These are phyloP conservation scores for Sporisorium scitamineum DNA, from an alignment of 1,284 basidiomycete genomes.

Conservation along the genomic window DNA sequence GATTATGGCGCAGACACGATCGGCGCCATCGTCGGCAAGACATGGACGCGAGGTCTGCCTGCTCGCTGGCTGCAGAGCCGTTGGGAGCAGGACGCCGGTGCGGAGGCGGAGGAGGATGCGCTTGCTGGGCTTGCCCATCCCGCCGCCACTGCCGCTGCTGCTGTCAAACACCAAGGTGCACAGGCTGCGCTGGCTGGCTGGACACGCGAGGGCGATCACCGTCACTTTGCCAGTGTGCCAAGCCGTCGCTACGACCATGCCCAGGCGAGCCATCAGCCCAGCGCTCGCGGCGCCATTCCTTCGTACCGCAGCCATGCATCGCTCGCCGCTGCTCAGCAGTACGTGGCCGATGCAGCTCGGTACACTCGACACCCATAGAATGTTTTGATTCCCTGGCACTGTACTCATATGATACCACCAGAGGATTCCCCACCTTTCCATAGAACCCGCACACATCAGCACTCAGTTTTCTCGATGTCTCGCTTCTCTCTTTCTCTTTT, in stretches of 20 bases:
- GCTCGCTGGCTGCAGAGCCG: slow-evolving; percentile 38
- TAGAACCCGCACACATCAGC: slow-evolving; percentile 1
- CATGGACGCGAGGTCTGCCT: slow-evolving; percentile 22
- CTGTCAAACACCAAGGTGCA: slow-evolving; percentile 14
- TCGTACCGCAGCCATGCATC: slow-evolving; percentile 28
- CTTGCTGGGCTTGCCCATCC: slow-evolving; percentile 15
- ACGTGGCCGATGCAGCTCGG: slow-evolving; percentile 16
- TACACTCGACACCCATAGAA: slow-evolving; percentile 18
- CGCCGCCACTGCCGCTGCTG: background rate
- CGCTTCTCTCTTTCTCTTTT: background rate
- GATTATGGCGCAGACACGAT: slow-evolving; percentile 19
- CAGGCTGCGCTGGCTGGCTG: slow-evolving; percentile 8
- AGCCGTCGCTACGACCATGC: slow-evolving; percentile 5
- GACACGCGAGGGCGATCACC: background rate
- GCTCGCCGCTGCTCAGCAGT: slow-evolving; percentile 24
- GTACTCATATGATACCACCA: slow-evolving; percentile 25
- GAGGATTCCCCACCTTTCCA: background rate
- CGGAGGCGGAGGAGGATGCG: background rate
- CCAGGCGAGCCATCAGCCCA: slow-evolving; percentile 5
- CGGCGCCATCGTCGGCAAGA: slow-evolving; percentile 20
- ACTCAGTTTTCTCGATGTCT: background rate
- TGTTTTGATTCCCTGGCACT: background rate
- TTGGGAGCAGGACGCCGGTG: slow-evolving; percentile 30
- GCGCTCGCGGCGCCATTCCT: slow-evolving; percentile 25
- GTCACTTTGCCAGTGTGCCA: slow-evolving; percentile 32